Base-by-base conservation (phyloP, 78 protist species). In the Dictyostelium firmibasis region DNA sequence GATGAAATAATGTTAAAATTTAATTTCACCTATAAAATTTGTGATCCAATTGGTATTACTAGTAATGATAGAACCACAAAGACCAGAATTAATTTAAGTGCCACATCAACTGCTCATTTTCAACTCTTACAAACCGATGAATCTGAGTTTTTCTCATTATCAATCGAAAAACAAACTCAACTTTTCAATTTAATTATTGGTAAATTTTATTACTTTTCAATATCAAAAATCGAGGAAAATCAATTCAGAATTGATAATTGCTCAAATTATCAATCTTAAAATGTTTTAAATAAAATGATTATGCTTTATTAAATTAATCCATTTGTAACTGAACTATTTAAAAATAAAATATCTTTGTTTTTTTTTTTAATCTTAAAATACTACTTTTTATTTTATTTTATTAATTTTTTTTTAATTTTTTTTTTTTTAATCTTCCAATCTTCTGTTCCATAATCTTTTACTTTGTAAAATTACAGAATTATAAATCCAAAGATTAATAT, bases 401-500 rank as follows among this genome's bases (percentile, higher is more conserved):
- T 72, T 72, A 4, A 14, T 72, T 31, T 27, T 16, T 14, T 33
- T 27, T 72, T 33, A 27, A 29, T n/a, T n/a, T 72, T 72, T 72
- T 5, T 16, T 31, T 72, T 3, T 72, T 33, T 72, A 72, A 16
- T 77, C 83, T 10, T 77, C 83, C 41, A 77, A 77, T 77, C 31
- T 77, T 41, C 83, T 35, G n/a, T 43, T 43, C 83, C 83, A 89
- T 31, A 89, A 35, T 47, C 38, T 67, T 31, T 50, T 50, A 31
- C 50, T 81, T 13, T 16, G 25, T 9, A 81, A 25, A 13, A 89
- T 89, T 16, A 64, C 36, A 18, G 64, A 29, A 78, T 89, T 89
- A 85, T 81, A 89, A 11, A 89, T 89, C 94, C 94, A 89, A 43
- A 89, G 0, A 16, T 67, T 31, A 23, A 89, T 20, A 50, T 89